A percentile compares a stretch with the other conserved stretches of the same genome.
phyloP scores from a whole-genome alignment of 2,329 filamentous ascomycete species.

The Microcyclospora tardicrescens region DNA sequence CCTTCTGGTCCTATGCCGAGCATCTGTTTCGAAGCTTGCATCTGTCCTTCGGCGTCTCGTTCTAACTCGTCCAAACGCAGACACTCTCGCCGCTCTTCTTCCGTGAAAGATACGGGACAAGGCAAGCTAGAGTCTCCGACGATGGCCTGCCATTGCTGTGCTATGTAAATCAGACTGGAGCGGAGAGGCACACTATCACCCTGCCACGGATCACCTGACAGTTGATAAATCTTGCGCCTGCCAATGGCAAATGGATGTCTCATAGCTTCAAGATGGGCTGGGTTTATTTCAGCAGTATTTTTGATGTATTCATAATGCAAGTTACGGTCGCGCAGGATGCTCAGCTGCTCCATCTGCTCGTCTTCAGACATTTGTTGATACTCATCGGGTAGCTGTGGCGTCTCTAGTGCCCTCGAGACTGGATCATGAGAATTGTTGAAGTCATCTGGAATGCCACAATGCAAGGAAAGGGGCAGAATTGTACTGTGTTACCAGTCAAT shows the following conservation, averaged over 20 bases:
- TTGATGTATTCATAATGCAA: constrained; percentile 9
- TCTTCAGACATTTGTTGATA: constrained; percentile 3
- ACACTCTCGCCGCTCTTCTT: constrained; percentile 11
- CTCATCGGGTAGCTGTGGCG: constrained; percentile 1
- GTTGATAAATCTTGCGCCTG: constrained; percentile 10
- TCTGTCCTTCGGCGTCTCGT: constrained; percentile 12
- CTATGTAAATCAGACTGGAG: constrained; percentile 10
- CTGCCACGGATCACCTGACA: constrained; percentile 13
- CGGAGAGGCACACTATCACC: constrained; percentile 15
- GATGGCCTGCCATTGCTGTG: constrained; percentile 8
- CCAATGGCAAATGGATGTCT: constrained; percentile 7
- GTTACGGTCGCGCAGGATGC: constrained; percentile 5
- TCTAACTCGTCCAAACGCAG: constrained; percentile 13
- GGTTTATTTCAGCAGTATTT: constrained; percentile 5
- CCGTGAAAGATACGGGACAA: constrained; percentile 10
- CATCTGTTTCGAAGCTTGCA: constrained; percentile 7
- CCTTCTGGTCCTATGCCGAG: constrained; percentile 11
- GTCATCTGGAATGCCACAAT: constrained; percentile 25
- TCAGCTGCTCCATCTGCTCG: constrained; percentile 3
- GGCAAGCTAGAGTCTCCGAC: neutral
- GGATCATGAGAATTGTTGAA: constrained; percentile 24
- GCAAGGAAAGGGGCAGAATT: constrained; percentile 27
- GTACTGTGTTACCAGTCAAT: constrained; percentile 32
- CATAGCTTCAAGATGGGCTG: constrained; percentile 11
- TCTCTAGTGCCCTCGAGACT: constrained; percentile 1